Percentiles rank a stretch among this genome's conserved stretches.
Evolutionary conservation across 2,329 filamentous ascomycete genomes (phyloP).

Genomic region (Alternaria panax): DNA sequence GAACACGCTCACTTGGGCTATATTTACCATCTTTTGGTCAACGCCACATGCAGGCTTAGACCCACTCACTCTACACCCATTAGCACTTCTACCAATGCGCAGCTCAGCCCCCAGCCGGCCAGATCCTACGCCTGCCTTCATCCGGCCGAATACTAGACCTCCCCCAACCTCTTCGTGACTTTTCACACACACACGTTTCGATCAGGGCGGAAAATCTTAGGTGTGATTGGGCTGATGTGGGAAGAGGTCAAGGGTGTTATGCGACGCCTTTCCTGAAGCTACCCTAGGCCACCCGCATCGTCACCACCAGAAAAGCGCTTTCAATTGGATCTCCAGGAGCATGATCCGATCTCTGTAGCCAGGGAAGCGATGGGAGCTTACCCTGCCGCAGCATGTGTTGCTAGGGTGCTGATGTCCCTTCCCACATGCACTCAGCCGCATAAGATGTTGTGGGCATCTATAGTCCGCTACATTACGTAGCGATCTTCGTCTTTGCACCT

Average conservation of each 20-base stretch:
- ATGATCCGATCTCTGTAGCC: slow-evolving; percentile 20
- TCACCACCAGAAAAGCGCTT: slow-evolving; percentile 16
- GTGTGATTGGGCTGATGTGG: slow-evolving; percentile 10
- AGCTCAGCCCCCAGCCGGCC: slow-evolving; percentile 35
- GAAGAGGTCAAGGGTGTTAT: slow-evolving; percentile 3
- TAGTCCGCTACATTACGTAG: slow-evolving; percentile 21
- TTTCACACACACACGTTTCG: background rate
- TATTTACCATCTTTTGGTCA: slow-evolving; percentile 24
- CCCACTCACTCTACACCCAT: slow-evolving; percentile 26
- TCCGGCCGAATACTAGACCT: background rate
- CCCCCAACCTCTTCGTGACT: background rate
- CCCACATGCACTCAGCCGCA: slow-evolving; percentile 23
- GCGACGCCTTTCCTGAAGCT: slow-evolving; percentile 11
- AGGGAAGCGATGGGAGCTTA: slow-evolving; percentile 26
- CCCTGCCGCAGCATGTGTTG: slow-evolving; percentile 19
- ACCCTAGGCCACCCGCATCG: slow-evolving; percentile 25
- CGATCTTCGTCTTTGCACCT: slow-evolving; percentile 14
- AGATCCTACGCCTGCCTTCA: slow-evolving; percentile 15
- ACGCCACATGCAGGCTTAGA: slow-evolving; percentile 23
- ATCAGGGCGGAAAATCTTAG: background rate
- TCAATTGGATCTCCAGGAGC: slow-evolving; percentile 30
- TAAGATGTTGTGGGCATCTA: slow-evolving; percentile 11
- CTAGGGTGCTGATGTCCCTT: slow-evolving; percentile 14
- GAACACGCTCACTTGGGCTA: slow-evolving; percentile 22
- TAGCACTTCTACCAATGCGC: slow-evolving; percentile 15